Conservation (phyloP, 73 alveolate species). For the Paramecium caudatum region DNA sequence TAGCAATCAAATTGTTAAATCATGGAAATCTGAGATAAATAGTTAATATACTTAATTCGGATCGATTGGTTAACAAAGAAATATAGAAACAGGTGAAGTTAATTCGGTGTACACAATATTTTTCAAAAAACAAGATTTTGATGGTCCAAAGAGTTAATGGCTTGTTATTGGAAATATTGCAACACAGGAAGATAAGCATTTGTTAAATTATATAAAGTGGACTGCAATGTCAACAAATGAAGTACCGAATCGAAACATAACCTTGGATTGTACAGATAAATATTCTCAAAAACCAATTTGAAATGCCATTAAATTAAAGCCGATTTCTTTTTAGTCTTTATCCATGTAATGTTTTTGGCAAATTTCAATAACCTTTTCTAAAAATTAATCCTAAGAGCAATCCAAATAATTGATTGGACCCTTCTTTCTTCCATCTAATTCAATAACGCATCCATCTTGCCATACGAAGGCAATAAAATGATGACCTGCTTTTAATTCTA, state of each 20-base stretch:
- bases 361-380: constrained; percentile 68
- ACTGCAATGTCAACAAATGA: background rate
- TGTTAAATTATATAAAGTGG: constrained; percentile 34
- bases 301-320: constrained; percentile 61
- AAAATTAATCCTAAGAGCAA: constrained; percentile 64
- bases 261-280: background rate
- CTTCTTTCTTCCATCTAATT: constrained; percentile 80
- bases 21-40: constrained; percentile 45
- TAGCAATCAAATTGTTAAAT: background rate
- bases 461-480: constrained; percentile 78
- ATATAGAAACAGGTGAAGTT: constrained; percentile 49
- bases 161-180: constrained; percentile 28
- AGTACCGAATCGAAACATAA: background rate
- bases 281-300: constrained; percentile 53
- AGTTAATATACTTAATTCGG: constrained; percentile 8
- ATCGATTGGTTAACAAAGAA: constrained; percentile 3
- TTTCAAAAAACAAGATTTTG: constrained; percentile 12
- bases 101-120: constrained; percentile 1
- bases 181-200: background rate
- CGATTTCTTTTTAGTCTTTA: constrained; percentile 19
- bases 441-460: constrained; percentile 75
- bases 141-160: constrained; percentile 52
- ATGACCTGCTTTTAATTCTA: constrained; percentile 66
- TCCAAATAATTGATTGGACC: constrained; percentile 75
- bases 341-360: constrained; percentile 8